Evolutionary conservation across 768 basidiomycete genomes (phyloP), one percentile per base, ranked within the genome.

Genomic region (Albatrellus ellisii): DNA sequence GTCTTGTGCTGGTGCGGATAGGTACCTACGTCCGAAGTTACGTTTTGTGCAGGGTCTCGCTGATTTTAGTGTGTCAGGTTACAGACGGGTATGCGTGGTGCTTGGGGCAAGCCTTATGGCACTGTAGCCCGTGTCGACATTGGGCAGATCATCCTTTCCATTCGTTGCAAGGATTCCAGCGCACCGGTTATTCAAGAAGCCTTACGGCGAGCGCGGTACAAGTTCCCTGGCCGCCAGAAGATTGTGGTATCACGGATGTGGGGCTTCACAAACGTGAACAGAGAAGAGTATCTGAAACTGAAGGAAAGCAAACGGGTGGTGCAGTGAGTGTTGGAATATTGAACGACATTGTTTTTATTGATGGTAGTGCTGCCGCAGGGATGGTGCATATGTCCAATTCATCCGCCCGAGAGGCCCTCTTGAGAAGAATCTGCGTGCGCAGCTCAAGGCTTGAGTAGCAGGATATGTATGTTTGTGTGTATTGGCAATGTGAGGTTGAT

Each of bases 161-260:
- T 97, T 64, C 86, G 92, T 38, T 85, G 79, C 72, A 92, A 91
- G 65, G 94, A 98, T 56, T 52, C 59, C 52, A 90, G 90, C 62
- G 75, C 81, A 29, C 63, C 78, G 22, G 87, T 97, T 56, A 84
- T 95, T 61, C 82, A 88, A 65, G 95, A 98, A 69, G 94, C 92
- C 42, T 81, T 98, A 51, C 87, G 92, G 55, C 91, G 92, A 54
- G 88, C 91, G 9, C 86, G 94, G 42, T 98, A 98, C 79, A 99
- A 98, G 79, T 94, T 91, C 82, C 87, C 89, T n/a, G 89, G 90
- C 44, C 78, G 89, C 58, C 90, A 94, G 72, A 94, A 94, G 77
- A 91, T 94, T 62, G 91, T 92, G 52, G 72, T 90, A 52, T 88
- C 83, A 44, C 89, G 89, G 75, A 95, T 94, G 75, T 97, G 95